A percentile compares a stretch with the other conserved stretches of the same genome.
phyloP scores from a whole-genome alignment of 2,329 filamentous ascomycete genomes.

The Fusarium concolor region DNA sequence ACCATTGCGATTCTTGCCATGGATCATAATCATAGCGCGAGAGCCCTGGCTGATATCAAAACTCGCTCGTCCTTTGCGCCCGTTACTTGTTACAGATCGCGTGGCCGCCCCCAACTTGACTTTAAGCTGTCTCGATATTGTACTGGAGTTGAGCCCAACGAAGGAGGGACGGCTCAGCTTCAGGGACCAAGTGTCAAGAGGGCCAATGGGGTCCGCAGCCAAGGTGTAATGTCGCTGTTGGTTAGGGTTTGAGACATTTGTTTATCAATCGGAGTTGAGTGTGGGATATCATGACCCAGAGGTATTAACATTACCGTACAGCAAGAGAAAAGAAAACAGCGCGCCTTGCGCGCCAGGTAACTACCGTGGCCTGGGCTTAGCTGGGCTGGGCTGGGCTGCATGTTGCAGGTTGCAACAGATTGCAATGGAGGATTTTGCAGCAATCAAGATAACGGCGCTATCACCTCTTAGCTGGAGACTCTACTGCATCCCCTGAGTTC shows the following conservation, averaged over 20 bases:
- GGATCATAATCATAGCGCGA: slow-evolving; percentile 34
- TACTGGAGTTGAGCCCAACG: background rate
- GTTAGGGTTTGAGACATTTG: slow-evolving; percentile 5
- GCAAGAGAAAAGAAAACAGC: slow-evolving; percentile 1
- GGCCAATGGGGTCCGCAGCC: slow-evolving; percentile 13
- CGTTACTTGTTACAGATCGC: slow-evolving; percentile 28
- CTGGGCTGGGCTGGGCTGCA: background rate
- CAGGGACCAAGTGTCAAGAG: slow-evolving; percentile 20
- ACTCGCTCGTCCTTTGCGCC: slow-evolving; percentile 38
- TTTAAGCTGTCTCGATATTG: background rate
- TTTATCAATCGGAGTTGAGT: slow-evolving; percentile 30
- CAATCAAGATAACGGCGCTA: slow-evolving; percentile 38
- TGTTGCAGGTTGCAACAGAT: background rate
- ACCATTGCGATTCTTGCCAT: slow-evolving; percentile 36
- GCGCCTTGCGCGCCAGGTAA: slow-evolving; percentile 23
- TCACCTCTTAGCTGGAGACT: slow-evolving; percentile 29
- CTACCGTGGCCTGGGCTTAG: slow-evolving; percentile 14
- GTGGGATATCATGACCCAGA: slow-evolving; percentile 2
- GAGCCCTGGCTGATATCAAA: slow-evolving; percentile 29
- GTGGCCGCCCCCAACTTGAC: slow-evolving; percentile 38
- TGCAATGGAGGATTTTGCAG: background rate
- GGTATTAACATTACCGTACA: too few relatives aligned
- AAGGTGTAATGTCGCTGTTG: slow-evolving; percentile 2
- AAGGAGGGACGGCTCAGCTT: background rate
- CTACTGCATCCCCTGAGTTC: slow-evolving; percentile 38